Evolutionary conservation across 2,329 filamentous ascomycete species (phyloP).

Genomic region (Nectriaceae sp.): DNA sequence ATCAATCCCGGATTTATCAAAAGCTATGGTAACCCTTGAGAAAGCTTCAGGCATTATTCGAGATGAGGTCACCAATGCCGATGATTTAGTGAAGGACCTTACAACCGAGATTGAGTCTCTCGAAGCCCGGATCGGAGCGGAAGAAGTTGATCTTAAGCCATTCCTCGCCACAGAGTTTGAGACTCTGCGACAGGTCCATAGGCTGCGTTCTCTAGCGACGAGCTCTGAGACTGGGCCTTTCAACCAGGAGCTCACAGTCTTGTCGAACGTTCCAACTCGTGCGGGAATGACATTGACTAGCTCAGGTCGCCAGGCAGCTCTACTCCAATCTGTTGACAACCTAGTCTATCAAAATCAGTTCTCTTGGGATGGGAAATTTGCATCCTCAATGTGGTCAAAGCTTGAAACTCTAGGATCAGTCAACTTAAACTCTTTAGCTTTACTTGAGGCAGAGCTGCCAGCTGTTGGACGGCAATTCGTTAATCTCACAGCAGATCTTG

Average conservation of each 20-base stretch:
- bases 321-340: constrained; percentile 51
- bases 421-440: constrained; percentile 59
- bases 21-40: constrained; percentile 55
- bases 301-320: constrained; percentile 37
- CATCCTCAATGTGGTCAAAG: constrained; percentile 54
- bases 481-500: constrained; percentile 49
- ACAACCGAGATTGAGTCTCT: constrained; percentile 53
- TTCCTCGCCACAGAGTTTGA: constrained; percentile 60
- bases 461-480: constrained; percentile 58
- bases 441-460: constrained; percentile 67
- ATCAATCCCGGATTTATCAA: constrained; percentile 52
- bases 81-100: constrained; percentile 52
- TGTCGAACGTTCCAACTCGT: constrained; percentile 46
- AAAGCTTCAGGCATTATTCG: constrained; percentile 59
- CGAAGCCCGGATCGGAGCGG: constrained; percentile 46
- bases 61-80: constrained; percentile 39
- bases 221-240: background rate
- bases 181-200: constrained; percentile 52
- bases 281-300: constrained; percentile 35
- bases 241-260: constrained; percentile 45
- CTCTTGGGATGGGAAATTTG: constrained; percentile 43
- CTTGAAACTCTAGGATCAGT: constrained; percentile 54
- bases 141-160: constrained; percentile 44
- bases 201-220: constrained; percentile 37
- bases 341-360: constrained; percentile 42